Evolutionary conservation across 129 eudicot genomes (phyloP).

Genomic region (Lonicera japonica): DNA sequence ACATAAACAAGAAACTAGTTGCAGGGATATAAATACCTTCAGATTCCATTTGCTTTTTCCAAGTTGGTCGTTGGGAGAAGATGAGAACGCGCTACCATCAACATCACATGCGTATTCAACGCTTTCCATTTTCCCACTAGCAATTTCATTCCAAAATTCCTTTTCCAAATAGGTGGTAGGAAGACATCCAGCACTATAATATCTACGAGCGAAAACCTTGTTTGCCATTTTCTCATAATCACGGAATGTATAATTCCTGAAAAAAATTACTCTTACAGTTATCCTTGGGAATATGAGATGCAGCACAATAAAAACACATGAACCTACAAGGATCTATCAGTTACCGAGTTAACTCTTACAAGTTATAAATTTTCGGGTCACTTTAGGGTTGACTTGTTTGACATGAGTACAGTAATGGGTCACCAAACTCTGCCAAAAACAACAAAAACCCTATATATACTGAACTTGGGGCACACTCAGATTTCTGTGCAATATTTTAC

Average conservation of each 20-base stretch:
- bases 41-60: constrained; percentile 97
- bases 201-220: constrained; percentile 95
- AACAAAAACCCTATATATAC: too few relatives aligned
- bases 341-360: too few relatives aligned
- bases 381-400: too few relatives aligned
- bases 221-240: constrained; percentile 99
- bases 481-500: too few relatives aligned
- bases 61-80: constrained; percentile 81
- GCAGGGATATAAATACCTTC: constrained; percentile 49
- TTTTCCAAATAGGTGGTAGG: constrained; percentile 83
- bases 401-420: too few relatives aligned
- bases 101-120: constrained; percentile 99
- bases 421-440: too few relatives aligned
- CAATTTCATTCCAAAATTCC: constrained; percentile 98
- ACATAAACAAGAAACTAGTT: not conserved
- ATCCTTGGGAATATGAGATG: too few relatives aligned
- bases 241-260: constrained; percentile 94
- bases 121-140: constrained; percentile 78
- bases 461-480: too few relatives aligned
- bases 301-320: too few relatives aligned
- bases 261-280: constrained; percentile 2
- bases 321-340: too few relatives aligned
- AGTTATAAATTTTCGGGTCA: too few relatives aligned
- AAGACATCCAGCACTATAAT: constrained; percentile 81
- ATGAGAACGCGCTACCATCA: constrained; percentile 99